phyloP scores from a whole-genome alignment of 805 yeast species.

The Wickerhamiella parazyma region DNA sequence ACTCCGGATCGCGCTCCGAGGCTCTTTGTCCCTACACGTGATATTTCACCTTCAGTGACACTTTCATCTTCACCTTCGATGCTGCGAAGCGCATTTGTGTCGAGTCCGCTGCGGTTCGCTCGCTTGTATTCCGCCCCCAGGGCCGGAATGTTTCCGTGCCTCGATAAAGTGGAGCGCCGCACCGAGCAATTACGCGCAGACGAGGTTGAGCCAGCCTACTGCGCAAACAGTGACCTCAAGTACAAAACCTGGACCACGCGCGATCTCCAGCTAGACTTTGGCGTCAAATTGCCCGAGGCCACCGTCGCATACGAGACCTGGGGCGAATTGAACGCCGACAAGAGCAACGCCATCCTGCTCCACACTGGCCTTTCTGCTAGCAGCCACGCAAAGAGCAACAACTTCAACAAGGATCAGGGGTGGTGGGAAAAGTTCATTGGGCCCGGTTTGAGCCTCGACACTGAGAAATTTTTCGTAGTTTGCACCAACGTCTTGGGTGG shows the following conservation, averaged over 20 bases:
- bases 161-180: slow-evolving; percentile 54
- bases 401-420: slow-evolving; percentile 54
- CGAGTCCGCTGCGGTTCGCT: not conserved
- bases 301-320: slow-evolving; percentile 88
- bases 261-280: slow-evolving; percentile 61
- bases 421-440: slow-evolving; percentile 98
- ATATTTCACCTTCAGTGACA: not conserved
- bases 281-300: slow-evolving; percentile 59
- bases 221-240: slow-evolving; percentile 25
- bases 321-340: slow-evolving; percentile 56
- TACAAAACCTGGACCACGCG: slow-evolving; percentile 36
- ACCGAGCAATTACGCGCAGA: slow-evolving; percentile 25
- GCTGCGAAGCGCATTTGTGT: not conserved
- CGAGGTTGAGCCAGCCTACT: slow-evolving; percentile 68
- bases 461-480: slow-evolving; percentile 64
- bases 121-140: not conserved
- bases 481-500: slow-evolving; percentile 92
- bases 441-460: slow-evolving; percentile 62
- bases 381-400: slow-evolving; percentile 80
- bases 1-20: no score
- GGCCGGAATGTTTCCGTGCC: slow-evolving; percentile 62
- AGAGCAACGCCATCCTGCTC: slow-evolving; percentile 59
- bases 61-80: not conserved
- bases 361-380: slow-evolving; percentile 92
- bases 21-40: no score